Percentiles rank a stretch among this genome's conserved stretches.
Evolutionary conservation across 116 monocot species (phyloP).

Genomic region (Posidonia oceanica): DNA sequence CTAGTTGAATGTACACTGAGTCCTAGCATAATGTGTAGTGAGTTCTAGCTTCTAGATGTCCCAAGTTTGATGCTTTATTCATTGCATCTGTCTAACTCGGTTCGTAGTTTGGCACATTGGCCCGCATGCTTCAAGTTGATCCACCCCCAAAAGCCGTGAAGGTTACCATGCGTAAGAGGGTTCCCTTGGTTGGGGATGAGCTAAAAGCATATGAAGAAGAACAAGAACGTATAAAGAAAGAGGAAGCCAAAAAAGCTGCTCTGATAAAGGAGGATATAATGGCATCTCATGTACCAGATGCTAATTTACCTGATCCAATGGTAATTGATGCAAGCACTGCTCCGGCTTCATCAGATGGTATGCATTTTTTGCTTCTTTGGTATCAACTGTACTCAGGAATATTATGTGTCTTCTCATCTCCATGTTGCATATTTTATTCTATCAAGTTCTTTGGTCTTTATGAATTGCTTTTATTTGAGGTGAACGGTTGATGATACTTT

Average conservation of each 20-base stretch:
- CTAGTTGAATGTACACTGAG: too few species aligned
- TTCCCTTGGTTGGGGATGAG: slow-evolving; percentile 87
- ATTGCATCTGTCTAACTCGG: not conserved
- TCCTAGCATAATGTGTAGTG: too few species aligned
- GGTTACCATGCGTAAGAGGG: slow-evolving; percentile 76
- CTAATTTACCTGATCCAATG: slow-evolving; percentile 63
- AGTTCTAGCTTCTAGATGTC: too few species aligned
- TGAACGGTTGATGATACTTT: too few species aligned
- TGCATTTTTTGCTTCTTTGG: not conserved
- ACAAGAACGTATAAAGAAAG: slow-evolving; percentile 62
- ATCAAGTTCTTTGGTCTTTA: too few species aligned
- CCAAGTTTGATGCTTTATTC: not conserved
- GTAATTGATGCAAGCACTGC: slow-evolving; percentile 50
- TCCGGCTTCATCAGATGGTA: slow-evolving; percentile 50
- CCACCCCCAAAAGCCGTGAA: slow-evolving; percentile 98
- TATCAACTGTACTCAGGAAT: too few species aligned
- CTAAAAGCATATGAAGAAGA: slow-evolving; percentile 91
- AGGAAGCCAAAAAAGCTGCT: slow-evolving; percentile 62
- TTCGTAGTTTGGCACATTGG: slow-evolving; percentile 84
- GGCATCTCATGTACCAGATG: slow-evolving; percentile 41
- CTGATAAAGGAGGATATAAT: slow-evolving; percentile 56
- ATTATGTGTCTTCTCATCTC: not conserved
- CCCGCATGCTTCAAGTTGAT: slow-evolving; percentile 98
- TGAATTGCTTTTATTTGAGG: too few species aligned
- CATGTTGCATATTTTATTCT: not conserved